Evolutionary conservation across 306 rosid genomes (phyloP).

Genomic region (Hippophae tibetana): DNA sequence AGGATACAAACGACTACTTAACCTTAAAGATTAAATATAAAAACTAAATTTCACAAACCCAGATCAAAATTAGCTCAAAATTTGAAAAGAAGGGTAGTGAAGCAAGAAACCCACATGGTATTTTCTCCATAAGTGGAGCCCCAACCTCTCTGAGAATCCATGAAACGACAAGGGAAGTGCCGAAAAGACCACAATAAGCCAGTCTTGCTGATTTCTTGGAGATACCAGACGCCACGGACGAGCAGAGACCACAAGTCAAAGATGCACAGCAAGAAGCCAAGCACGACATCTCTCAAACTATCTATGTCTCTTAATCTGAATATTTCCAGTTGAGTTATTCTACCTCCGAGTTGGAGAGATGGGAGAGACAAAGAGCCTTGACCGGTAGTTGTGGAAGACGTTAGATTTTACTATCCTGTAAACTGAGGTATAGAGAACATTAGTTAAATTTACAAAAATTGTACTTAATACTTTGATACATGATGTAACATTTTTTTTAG

Average conservation of each 20-base stretch:
- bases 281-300: conserved; percentile 52
- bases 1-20: no score
- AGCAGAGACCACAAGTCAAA: conserved; percentile 72
- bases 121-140: conserved; percentile 72
- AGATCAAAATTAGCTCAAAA: not conserved
- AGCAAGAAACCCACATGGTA: conserved; percentile 54
- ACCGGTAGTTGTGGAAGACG: no score
- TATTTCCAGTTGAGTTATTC: no score
- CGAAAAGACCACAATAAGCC: conserved; percentile 86
- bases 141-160: conserved; percentile 90
- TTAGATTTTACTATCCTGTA: no score
- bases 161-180: conserved; percentile 59
- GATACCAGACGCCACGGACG: conserved; percentile 75
- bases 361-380: no score
- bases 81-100: not conserved
- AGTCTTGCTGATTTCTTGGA: conserved; percentile 72
- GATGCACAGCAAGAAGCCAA: conserved; percentile 47
- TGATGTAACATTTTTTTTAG: no score
- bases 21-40: not conserved
- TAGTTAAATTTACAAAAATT: no score
- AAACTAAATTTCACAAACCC: conserved; percentile 14
- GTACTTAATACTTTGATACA: no score
- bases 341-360: no score
- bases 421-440: no score
- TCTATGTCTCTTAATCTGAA: no score